Evolutionary conservation across 2,329 filamentous ascomycete genomes (phyloP).

Genomic region (Penicillium glabrum): DNA sequence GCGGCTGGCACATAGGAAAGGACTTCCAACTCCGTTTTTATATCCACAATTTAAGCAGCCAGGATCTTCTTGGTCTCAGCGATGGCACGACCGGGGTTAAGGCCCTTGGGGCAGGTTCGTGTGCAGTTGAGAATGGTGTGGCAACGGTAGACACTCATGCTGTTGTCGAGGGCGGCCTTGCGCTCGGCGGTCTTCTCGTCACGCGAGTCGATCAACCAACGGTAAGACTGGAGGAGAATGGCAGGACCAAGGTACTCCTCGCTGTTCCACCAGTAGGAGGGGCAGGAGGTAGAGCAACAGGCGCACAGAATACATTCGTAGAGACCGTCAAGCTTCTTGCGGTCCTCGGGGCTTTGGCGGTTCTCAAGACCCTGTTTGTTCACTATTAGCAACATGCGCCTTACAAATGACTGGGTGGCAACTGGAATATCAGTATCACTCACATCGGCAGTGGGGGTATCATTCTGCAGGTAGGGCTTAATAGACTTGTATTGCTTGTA

Average conservation of each 20-base stretch:
- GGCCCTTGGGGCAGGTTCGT: conserved; percentile 93
- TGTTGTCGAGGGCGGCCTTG: conserved; percentile 92
- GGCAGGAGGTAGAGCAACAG: conserved; percentile 98
- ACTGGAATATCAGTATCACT: conserved; percentile 36
- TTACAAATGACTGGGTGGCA: neutral
- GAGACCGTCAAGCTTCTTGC: conserved; percentile 93
- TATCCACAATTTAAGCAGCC: conserved; percentile 50
- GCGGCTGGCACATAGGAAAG: conserved; percentile 22
- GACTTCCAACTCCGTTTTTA: conserved; percentile 28
- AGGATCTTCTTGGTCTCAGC: conserved; percentile 98
- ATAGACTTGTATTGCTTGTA: conserved; percentile 99
- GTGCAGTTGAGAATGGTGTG: conserved; percentile 99
- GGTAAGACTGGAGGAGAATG: conserved; percentile 95
- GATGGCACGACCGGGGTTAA: conserved; percentile 94
- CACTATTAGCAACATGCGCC: neutral
- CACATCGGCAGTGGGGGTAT: conserved; percentile 80
- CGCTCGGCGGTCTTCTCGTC: conserved; percentile 87
- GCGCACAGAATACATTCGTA: conserved; percentile 99
- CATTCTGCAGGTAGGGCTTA: conserved; percentile 95
- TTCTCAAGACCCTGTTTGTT: conserved; percentile 76
- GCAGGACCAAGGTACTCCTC: conserved; percentile 98
- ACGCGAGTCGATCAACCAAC: conserved; percentile 93
- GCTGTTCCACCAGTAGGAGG: conserved; percentile 99
- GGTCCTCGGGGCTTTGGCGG: conserved; percentile 86
- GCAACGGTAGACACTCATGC: conserved; percentile 97